phyloP scores from a whole-genome alignment of 768 basidiomycete genomes.

The Mycena alexandri region DNA sequence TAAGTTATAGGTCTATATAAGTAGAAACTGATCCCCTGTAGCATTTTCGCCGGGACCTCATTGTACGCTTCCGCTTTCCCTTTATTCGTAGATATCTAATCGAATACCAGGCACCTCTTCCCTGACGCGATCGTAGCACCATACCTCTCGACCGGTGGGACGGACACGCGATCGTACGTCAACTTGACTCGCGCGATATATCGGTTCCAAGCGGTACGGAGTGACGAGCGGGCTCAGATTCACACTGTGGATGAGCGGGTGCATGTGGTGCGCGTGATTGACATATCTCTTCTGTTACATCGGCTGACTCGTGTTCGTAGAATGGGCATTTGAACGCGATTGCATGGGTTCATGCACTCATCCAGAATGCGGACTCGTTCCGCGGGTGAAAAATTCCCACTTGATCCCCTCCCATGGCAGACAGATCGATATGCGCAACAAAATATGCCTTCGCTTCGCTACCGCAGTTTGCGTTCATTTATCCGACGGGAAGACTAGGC shows the following conservation, averaged over 20 bases:
- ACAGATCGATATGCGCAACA: too few relatives aligned
- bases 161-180: conserved; percentile 26
- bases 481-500: too few relatives aligned
- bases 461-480: too few relatives aligned
- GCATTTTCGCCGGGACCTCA: conserved; percentile 25
- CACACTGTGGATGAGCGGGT: conserved; percentile 36
- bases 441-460: too few relatives aligned
- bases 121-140: conserved; percentile 28
- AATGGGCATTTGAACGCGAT: conserved; percentile 28
- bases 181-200: conserved; percentile 22
- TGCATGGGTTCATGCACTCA: conserved; percentile 31
- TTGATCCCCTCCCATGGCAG: too few relatives aligned
- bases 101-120: conserved; percentile 16
- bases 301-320: not conserved
- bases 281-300: too few relatives aligned
- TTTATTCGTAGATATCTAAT: not conserved
- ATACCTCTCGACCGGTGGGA: conserved; percentile 28
- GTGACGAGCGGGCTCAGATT: not conserved
- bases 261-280: conserved; percentile 19
- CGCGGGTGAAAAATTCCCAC: not conserved
- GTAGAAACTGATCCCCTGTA: not conserved
- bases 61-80: not conserved
- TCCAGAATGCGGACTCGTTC: conserved; percentile 33
- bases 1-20: too few relatives aligned
- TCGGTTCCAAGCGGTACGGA: conserved; percentile 18